A percentile compares a stretch with the other conserved stretches of the same genome.
These are phyloP conservation scores for Aspergillus conjunctus DNA, from an alignment of 495 filamentous ascomycete genomes.

Conservation along the genomic window DNA sequence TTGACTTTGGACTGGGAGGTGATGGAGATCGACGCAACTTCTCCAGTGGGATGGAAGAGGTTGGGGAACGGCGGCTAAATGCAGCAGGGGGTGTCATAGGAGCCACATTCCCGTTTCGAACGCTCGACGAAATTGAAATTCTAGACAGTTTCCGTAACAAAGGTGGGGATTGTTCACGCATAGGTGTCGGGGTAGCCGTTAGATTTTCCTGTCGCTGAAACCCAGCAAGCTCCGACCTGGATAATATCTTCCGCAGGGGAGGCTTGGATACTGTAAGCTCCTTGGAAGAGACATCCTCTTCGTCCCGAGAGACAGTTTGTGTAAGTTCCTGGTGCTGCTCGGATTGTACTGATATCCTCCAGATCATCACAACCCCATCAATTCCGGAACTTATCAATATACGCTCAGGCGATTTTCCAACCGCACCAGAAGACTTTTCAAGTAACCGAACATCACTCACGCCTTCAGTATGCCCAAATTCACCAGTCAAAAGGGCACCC, in stretches of 20 bases:
- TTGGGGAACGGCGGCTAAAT: conserved; percentile 38
- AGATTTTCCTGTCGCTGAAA: conserved; percentile 60
- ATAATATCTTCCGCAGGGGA: conserved; percentile 73
- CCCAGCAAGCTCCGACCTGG: conserved; percentile 74
- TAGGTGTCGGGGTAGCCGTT: conserved; percentile 53
- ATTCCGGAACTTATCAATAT: conserved; percentile 74
- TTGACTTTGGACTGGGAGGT: conserved; percentile 42
- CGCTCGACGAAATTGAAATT: conserved; percentile 39
- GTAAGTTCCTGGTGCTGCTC: conserved; percentile 37
- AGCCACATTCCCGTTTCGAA: conserved; percentile 30
- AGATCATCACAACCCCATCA: conserved; percentile 86
- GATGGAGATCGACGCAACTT: conserved; percentile 48
- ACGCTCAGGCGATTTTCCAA: conserved; percentile 42
- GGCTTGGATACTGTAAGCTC: conserved; percentile 58
- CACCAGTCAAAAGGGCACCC: conserved; percentile 76
- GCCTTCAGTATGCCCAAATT: conserved; percentile 93
- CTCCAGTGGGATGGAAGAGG: conserved; percentile 29
- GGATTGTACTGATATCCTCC: conserved; percentile 59
- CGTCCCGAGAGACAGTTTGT: conserved; percentile 29
- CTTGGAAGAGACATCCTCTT: conserved; percentile 46
- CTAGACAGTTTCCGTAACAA: conserved; percentile 60
- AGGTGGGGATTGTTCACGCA: conserved; percentile 64
- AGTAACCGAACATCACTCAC: conserved; percentile 81
- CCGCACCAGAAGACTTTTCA: conserved; percentile 47
- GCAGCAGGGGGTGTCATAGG: conserved; percentile 38